phyloP scores from a whole-genome alignment of 2,329 filamentous ascomycete species.

The Exophiala bonariae region DNA sequence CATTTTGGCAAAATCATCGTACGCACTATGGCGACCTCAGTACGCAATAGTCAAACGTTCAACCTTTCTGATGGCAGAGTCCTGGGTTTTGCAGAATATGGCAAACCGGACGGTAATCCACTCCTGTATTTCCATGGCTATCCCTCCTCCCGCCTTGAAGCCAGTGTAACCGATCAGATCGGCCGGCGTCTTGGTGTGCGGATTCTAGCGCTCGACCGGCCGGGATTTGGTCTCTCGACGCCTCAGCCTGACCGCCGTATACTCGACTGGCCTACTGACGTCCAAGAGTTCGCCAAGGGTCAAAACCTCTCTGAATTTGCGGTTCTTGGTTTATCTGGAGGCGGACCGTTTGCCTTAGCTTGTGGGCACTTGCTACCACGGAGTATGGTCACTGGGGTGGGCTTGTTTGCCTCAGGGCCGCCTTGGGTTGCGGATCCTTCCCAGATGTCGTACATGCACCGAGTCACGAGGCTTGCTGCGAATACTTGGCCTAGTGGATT shows the following conservation, averaged over 20 bases:
- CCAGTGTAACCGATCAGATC: conserved; percentile 34
- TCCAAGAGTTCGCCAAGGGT: conserved; percentile 41
- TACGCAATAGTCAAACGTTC: conserved; percentile 20
- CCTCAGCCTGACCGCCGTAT: conserved; percentile 39
- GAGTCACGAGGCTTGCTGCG: no score
- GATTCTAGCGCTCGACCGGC: conserved; percentile 45
- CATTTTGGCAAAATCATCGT: no score
- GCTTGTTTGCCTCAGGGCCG: no score
- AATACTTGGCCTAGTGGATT: no score
- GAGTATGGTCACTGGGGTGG: conserved; percentile 4
- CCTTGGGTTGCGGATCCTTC: no score
- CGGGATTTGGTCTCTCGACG: conserved; percentile 43
- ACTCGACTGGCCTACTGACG: conserved; percentile 44
- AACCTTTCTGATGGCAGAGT: conserved; percentile 37
- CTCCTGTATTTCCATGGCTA: conserved; percentile 47
- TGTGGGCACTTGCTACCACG: conserved; percentile 42
- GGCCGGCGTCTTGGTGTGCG: conserved; percentile 37
- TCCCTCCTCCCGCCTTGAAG: conserved; percentile 46
- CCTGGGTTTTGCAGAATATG: conserved; percentile 44
- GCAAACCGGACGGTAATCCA: conserved; percentile 32
- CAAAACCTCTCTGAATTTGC: conserved; percentile 43
- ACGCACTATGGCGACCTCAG: no score
- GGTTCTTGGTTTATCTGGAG: conserved; percentile 47
- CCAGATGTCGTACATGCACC: no score
- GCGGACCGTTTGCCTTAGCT: conserved; percentile 49